Percentiles rank a stretch among this genome's conserved stretches.
Evolutionary conservation across 1,284 basidiomycete species (phyloP).

Genomic region (Boletus hoseneyae): DNA sequence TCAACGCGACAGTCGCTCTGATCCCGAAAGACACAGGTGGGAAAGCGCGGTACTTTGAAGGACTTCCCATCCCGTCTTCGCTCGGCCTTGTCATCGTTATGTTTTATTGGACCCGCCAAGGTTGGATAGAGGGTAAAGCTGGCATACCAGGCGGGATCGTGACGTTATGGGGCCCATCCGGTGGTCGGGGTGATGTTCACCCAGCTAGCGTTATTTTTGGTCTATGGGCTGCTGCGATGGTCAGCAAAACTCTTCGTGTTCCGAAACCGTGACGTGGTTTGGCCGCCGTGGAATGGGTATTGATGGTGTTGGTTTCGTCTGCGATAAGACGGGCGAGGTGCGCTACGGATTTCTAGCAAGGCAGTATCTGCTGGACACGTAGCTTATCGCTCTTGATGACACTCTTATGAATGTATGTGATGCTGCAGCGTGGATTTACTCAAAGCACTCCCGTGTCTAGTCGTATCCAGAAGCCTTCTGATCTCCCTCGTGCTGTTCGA

Average conservation of each 20-base stretch:
- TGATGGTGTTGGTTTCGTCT: not conserved
- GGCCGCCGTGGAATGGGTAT: not conserved
- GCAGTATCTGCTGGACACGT: not conserved
- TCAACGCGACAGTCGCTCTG: conserved; percentile 97
- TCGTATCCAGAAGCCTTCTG: not conserved
- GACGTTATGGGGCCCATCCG: conserved; percentile 67
- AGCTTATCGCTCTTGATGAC: conserved; percentile 9
- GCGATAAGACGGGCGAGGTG: conserved; percentile 3
- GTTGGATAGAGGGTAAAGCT: conserved; percentile 75
- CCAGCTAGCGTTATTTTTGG: conserved; percentile 70
- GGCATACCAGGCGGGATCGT: conserved; percentile 76
- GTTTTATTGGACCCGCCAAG: conserved; percentile 80
- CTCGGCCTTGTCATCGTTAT: conserved; percentile 79
- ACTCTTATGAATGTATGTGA: conserved; percentile 18
- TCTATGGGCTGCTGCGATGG: conserved; percentile 90
- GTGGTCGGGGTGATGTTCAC: conserved; percentile 81
- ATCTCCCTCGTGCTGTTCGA: not conserved
- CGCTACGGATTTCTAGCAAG: conserved; percentile 2
- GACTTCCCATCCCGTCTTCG: conserved; percentile 93
- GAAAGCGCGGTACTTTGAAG: conserved; percentile 95
- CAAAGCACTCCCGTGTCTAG: not conserved
- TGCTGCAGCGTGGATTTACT: conserved; percentile 8
- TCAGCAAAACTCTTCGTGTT: conserved; percentile 88
- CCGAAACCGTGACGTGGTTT: conserved; percentile 57
- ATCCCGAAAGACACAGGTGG: conserved; percentile 87